Evolutionary conservation across 169 alveolate species (phyloP), one percentile per base, ranked within the genome.

Genomic region (Cytauxzoon felis): DNA sequence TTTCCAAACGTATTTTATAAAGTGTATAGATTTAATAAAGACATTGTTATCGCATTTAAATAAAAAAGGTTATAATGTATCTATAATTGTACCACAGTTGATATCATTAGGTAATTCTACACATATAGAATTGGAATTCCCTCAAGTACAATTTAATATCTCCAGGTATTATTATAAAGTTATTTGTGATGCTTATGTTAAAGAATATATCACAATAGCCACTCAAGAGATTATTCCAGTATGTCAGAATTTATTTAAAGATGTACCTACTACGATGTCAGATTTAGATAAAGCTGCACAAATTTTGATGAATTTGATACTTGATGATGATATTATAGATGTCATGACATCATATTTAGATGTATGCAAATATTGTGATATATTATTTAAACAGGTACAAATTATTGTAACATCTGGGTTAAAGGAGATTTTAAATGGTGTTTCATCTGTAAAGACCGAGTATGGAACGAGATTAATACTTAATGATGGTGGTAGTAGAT

Each of bases 401-500:
- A 30, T 60, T 23, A 34, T 73, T 16, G 83, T 57, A n/a, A 23
- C 68, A 56, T 61, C 79, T 11, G 83, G 68, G 18, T 49, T 73
- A 18, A 61, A 73, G 53, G 54, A 62, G 11, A 40, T 73, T 19
- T 18, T 63, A 6, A 32, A 26, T 2, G 40, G 33, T 19, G 62
- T 63, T 6, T 18, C 83, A 24, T 47, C 67, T 21, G 29, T 21
- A 1, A 2, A 51, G 11, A 42, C 68, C 2, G 7, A 1, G 24
- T 19, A 36, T 40, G 83, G 83, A 5, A 19, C 58, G 0, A 50
- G 64, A 38, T 57, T 73, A 29, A 8, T 38, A 24, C 70, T 73
- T 18, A 62, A 58, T 42, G 83, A 60, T 26, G 83, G 83, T 16
- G 83, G 83, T 2, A 73, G 83, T 42, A 73, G 64, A 42, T 63